Conservation (phyloP, 192 early-diverging fungal genomes). For the Backusella australiensis region DNA sequence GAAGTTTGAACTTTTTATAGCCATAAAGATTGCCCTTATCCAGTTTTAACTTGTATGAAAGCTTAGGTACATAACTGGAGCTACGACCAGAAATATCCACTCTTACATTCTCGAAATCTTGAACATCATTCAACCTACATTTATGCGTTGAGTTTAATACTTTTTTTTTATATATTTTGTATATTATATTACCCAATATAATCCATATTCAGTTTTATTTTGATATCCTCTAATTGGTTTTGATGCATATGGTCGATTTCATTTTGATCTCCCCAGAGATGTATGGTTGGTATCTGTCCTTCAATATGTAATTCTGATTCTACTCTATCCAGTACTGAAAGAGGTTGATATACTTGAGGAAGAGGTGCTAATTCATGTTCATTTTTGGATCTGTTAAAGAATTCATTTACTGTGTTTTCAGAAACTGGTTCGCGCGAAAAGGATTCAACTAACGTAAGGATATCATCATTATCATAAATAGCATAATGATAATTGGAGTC, state of each 20-base stretch:
- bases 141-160: not conserved
- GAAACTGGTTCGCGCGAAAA: not conserved
- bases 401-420: not conserved
- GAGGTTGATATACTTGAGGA: not conserved
- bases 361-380: not conserved
- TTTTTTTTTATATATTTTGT: not conserved
- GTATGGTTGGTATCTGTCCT: constrained; percentile 16
- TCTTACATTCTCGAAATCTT: not conserved
- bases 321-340: not conserved
- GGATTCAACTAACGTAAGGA: not conserved
- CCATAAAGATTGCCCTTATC: not conserved
- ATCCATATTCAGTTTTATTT: constrained; percentile 2
- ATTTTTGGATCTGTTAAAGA: constrained; percentile 13
- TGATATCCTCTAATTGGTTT: not conserved
- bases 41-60: constrained; percentile 4
- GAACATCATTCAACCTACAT: not conserved
- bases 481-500: not conserved
- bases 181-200: constrained; percentile 11
- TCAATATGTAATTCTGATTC: not conserved
- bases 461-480: not conserved
- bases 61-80: not conserved
- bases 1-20: constrained; percentile 8
- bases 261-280: constrained; percentile 7
- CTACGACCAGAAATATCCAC: constrained; percentile 2
- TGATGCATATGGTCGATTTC: constrained; percentile 9